A percentile compares a stretch with the other conserved stretches of the same genome.
phyloP scores from a whole-genome alignment of 257 asterid species.

The Nyctanthes arbortristis region DNA sequence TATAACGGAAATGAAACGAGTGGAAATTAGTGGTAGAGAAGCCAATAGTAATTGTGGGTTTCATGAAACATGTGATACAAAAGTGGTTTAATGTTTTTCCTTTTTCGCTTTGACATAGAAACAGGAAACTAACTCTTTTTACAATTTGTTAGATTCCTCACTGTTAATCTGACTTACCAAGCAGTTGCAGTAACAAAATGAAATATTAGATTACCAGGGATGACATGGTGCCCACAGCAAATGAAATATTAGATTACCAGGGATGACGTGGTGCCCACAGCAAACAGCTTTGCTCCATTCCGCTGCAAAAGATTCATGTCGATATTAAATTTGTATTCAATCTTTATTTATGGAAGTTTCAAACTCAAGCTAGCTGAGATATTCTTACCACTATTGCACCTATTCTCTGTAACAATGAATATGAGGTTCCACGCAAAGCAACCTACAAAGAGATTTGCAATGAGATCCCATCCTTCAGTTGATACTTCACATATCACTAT shows the following conservation, averaged over 20 bases:
- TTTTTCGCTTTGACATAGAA: no score
- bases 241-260: constrained; percentile 56
- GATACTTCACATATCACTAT: background rate
- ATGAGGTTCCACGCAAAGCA: constrained; percentile 80
- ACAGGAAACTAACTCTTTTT: no score
- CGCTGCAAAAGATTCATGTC: constrained; percentile 46
- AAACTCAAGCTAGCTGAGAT: constrained; percentile 1
- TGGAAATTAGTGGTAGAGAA: no score
- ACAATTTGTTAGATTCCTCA: background rate
- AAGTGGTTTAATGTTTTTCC: no score
- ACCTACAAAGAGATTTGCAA: constrained; percentile 39
- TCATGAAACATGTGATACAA: no score
- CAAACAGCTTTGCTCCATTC: constrained; percentile 88
- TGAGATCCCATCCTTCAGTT: constrained; percentile 14
- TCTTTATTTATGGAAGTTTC: background rate
- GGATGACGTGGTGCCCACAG: constrained; percentile 93
- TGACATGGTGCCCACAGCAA: constrained; percentile 92
- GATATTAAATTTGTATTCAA: constrained; percentile 18
- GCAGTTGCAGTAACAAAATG: no score
- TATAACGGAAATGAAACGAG: no score
- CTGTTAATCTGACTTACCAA: background rate
- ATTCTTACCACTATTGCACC: constrained; percentile 78
- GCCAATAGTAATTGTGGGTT: no score
- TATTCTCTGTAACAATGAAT: constrained; percentile 69
- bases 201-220: constrained; percentile 64